Evolutionary conservation across 768 basidiomycete species (phyloP).

Genomic region (Leucocoprinus leucothites): DNA sequence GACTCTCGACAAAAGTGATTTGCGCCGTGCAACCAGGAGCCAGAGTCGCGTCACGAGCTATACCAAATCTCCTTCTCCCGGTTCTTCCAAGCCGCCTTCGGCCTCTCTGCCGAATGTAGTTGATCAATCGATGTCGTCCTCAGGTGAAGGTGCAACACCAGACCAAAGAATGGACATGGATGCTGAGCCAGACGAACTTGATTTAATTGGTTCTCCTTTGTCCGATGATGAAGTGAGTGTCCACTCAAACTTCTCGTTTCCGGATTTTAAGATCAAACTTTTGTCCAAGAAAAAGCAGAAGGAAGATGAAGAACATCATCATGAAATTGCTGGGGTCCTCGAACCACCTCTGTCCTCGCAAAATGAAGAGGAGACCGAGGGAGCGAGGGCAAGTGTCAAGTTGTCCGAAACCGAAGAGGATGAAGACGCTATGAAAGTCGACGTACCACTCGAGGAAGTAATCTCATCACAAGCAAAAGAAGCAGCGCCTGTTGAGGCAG

Average conservation of each 20-base stretch:
- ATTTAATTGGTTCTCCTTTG: constrained; percentile 30
- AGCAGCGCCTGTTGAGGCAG: neutral
- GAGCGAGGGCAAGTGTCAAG: neutral
- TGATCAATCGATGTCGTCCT: neutral
- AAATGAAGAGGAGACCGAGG: neutral
- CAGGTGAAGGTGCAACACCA: neutral
- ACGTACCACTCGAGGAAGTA: constrained; percentile 1
- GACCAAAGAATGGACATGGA: constrained; percentile 8
- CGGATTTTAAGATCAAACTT: neutral
- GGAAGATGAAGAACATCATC: neutral
- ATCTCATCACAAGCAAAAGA: neutral
- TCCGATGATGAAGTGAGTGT: constrained; percentile 13
- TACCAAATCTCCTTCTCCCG: constrained; percentile 10
- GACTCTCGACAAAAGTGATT: neutral
- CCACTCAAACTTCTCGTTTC: neutral
- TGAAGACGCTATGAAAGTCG: constrained; percentile 14
- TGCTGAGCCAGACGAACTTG: constrained; percentile 36
- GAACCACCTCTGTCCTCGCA: neutral
- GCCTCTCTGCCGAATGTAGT: neutral
- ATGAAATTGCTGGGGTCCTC: neutral
- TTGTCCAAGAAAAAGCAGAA: neutral
- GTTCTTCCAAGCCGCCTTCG: neutral
- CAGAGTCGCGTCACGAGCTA: constrained; percentile 5
- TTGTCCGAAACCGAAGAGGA: constrained; percentile 8
- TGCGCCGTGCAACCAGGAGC: constrained; percentile 8